phyloP scores from a whole-genome alignment of 768 basidiomycete species.

The Kwoniella dendrophila region DNA sequence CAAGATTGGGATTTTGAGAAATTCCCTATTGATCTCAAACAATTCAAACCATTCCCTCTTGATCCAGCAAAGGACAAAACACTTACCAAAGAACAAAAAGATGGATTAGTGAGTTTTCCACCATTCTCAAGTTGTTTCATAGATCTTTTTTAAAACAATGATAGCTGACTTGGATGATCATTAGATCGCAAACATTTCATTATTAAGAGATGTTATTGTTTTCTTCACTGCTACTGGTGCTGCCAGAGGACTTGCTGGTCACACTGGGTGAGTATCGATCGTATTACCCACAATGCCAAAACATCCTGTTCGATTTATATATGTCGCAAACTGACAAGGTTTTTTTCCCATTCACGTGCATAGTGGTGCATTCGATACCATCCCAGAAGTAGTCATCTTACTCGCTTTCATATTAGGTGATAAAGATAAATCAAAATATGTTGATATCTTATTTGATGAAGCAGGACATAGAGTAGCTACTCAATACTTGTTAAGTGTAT shows the following conservation, averaged over 20 bases:
- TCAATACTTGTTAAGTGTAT: slow-evolving; percentile 78
- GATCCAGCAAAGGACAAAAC: slow-evolving; percentile 67
- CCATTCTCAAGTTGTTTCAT: not conserved
- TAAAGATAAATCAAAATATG: slow-evolving; percentile 57
- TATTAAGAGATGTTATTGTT: slow-evolving; percentile 81
- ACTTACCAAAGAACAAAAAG: slow-evolving; percentile 66
- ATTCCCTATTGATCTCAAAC: slow-evolving; percentile 77
- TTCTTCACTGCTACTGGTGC: slow-evolving; percentile 79
- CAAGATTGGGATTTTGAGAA: slow-evolving; percentile 53
- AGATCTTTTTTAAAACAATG: not conserved
- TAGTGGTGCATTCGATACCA: slow-evolving; percentile 65
- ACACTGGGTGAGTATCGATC: slow-evolving; percentile 58
- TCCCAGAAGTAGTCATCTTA: slow-evolving; percentile 80
- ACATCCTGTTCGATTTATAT: too few species aligned
- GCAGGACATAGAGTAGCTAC: slow-evolving; percentile 86
- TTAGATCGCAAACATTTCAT: slow-evolving; percentile 68
- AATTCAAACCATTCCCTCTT: slow-evolving; percentile 73
- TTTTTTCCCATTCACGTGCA: not conserved
- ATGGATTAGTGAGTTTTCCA: slow-evolving; percentile 57
- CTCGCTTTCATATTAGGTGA: slow-evolving; percentile 69
- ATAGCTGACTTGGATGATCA: not conserved
- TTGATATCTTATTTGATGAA: slow-evolving; percentile 45
- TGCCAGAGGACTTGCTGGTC: slow-evolving; percentile 82
- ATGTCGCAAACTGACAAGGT: not conserved
- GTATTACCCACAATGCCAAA: slow-evolving; percentile 9